Evolutionary conservation across 805 yeast species (phyloP).

Genomic region (Kodamaea leandrae): DNA sequence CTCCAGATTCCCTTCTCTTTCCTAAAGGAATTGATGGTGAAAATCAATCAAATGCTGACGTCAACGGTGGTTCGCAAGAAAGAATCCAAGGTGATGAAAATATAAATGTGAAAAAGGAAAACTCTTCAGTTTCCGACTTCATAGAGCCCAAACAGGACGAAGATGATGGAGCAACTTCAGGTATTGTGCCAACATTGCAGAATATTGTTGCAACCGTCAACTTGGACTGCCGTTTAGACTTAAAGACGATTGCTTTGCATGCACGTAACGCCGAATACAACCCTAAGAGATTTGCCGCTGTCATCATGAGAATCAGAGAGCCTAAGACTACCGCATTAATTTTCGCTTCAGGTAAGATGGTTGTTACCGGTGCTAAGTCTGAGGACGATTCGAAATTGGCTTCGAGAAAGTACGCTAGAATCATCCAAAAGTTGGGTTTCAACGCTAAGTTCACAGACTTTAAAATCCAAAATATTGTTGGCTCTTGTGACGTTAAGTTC

Average conservation of each 20-base stretch:
- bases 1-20: slow-evolving; percentile 59
- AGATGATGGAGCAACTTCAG: slow-evolving; percentile 80
- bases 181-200: slow-evolving; percentile 92
- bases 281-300: slow-evolving; percentile 98
- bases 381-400: slow-evolving; percentile 99
- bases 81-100: slow-evolving; percentile 10
- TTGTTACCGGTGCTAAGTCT: slow-evolving; percentile 97
- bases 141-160: slow-evolving; percentile 42
- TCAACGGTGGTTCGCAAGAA: slow-evolving; percentile 9
- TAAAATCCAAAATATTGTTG: slow-evolving; percentile 97
- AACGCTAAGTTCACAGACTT: slow-evolving; percentile 97
- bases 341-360: slow-evolving; percentile 99
- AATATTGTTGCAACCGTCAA: slow-evolving; percentile 98
- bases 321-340: slow-evolving; percentile 97
- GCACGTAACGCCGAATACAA: slow-evolving; percentile 99
- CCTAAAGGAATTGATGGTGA: slow-evolving; percentile 50
- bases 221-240: slow-evolving; percentile 90
- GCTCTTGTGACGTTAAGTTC: slow-evolving; percentile 97
- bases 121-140: slow-evolving; percentile 16
- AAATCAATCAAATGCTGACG: slow-evolving; percentile 11
- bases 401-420: slow-evolving; percentile 95
- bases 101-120: slow-evolving; percentile 16
- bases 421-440: slow-evolving; percentile 95
- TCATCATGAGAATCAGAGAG: slow-evolving; percentile 97
- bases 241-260: slow-evolving; percentile 95